Conservation (phyloP, 2,329 filamentous ascomycete genomes). For the Thielaviopsis euricoi region DNA sequence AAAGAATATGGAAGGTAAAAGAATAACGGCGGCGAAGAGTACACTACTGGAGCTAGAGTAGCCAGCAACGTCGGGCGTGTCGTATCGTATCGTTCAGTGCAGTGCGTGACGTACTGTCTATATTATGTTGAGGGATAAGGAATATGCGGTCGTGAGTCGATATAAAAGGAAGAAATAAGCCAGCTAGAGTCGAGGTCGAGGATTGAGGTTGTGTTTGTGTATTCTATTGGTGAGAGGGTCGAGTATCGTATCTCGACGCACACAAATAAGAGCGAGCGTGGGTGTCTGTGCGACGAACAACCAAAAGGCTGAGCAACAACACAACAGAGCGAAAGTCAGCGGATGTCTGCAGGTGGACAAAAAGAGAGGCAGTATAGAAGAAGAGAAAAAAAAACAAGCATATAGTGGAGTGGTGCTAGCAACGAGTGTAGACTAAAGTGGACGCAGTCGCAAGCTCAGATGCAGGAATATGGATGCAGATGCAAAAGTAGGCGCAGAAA, state of each 20-base stretch:
- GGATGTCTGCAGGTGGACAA: not conserved
- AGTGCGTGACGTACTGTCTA: no score
- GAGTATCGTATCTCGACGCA: not conserved
- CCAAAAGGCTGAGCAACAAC: not conserved
- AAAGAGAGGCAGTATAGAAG: not conserved
- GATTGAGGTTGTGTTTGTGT: not conserved
- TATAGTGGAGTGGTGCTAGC: no score
- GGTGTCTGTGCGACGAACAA: not conserved
- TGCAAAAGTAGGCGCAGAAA: not conserved
- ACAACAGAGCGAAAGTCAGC: not conserved
- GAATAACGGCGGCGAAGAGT: not conserved
- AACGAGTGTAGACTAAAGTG: no score
- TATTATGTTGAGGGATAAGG: not conserved
- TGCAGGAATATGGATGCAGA: not conserved
- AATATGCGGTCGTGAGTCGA: not conserved
- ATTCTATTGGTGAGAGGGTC: not conserved
- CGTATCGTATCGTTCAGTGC: no score
- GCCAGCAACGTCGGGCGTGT: no score
- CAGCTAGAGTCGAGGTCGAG: not conserved
- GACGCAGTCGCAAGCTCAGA: not conserved
- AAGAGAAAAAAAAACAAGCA: not conserved
- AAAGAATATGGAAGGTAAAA: not conserved
- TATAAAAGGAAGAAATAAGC: not conserved
- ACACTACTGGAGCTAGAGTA: not conserved
- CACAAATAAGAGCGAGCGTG: not conserved